Base-by-base conservation (phyloP, 345 rosid genomes). In the Hypericum androsaemum region DNA sequence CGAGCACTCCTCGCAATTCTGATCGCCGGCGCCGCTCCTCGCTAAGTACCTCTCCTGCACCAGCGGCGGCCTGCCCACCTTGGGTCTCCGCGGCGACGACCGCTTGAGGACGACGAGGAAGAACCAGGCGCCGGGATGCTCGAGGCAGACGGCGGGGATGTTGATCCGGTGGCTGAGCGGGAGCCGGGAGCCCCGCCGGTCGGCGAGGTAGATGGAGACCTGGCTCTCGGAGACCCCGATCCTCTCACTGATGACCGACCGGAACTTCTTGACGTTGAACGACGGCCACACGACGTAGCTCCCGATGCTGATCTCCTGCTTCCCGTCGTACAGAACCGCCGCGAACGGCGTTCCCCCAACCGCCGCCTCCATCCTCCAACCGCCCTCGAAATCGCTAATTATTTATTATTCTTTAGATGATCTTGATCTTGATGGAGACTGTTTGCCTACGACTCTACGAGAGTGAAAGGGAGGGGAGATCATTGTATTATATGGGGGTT, bases 241-340 rank as follows among this genome's bases (percentile, higher is more conserved):
- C 46, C 36, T 58, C 32, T 50, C 62, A 58, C 68, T 50, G 14
- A 74, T 62, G 8, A 64, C 32, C 11, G 70, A 60, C 28, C 63
- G 75, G 35, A 72, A 71, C 49, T 12, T 13, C 58, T 56, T 65
- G 73, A 64, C 69, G 39, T 63, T 66, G 36, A 63, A 41, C 3
- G 61, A 50, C 0, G 81, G 71, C 10, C 56, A 47, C 28, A 75
- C 58, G 39, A 56, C 53, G 37, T 64, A 58, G 50, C 50, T 37
- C 5, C 81, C 83, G 5, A 77, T 55, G 50, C 37, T 43, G 0
- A 59, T 66, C 61, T 77, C 77, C 5, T 60, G 58, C 46, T 68
- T 72, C 13, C 87, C 87, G 45, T 80, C 87, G 49, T 41, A 71
- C 47, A 80, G 71, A 7, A 75, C 53, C 12, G 67, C 76, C 10